Conservation (phyloP, 495 filamentous ascomycete species). For the Entonaema liquescens region DNA sequence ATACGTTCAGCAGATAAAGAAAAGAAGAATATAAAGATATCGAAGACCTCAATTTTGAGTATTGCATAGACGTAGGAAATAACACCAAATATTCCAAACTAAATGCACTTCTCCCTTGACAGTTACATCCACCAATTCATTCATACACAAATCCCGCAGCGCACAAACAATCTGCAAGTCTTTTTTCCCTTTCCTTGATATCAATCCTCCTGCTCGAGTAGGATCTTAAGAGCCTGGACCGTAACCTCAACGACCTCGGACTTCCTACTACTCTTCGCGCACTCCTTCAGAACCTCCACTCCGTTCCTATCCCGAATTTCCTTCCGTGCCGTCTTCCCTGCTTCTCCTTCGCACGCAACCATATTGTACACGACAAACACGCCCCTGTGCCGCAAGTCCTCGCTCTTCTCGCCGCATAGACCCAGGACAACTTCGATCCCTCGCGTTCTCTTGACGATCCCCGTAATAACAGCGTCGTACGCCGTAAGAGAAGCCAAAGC, state of each 20-base stretch:
- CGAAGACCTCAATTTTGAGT: too few relatives aligned
- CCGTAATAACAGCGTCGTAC: slow-evolving; percentile 74
- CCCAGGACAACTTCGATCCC: slow-evolving; percentile 75
- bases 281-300: slow-evolving; percentile 67
- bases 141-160: not conserved
- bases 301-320: slow-evolving; percentile 59
- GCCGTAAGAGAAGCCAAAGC: slow-evolving; percentile 84
- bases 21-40: too few relatives aligned
- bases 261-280: slow-evolving; percentile 69
- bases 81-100: not conserved
- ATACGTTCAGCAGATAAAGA: too few relatives aligned
- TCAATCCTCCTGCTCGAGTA: slow-evolving; percentile 58
- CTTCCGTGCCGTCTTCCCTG: slow-evolving; percentile 59
- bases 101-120: not conserved
- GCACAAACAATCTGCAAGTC: not conserved
- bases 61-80: too few relatives aligned
- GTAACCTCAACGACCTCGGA: slow-evolving; percentile 70
- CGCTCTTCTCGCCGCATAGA: slow-evolving; percentile 77
- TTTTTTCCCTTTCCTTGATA: not conserved
- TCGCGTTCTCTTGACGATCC: slow-evolving; percentile 70
- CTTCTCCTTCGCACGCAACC: slow-evolving; percentile 59
- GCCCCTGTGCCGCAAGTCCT: slow-evolving; percentile 79
- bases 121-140: not conserved
- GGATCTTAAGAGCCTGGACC: slow-evolving; percentile 67
- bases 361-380: slow-evolving; percentile 78